Evolutionary conservation across 1,139 yeast species (phyloP), one percentile per base, ranked within the genome.

Genomic region (Blastobotrys ciferrii): DNA sequence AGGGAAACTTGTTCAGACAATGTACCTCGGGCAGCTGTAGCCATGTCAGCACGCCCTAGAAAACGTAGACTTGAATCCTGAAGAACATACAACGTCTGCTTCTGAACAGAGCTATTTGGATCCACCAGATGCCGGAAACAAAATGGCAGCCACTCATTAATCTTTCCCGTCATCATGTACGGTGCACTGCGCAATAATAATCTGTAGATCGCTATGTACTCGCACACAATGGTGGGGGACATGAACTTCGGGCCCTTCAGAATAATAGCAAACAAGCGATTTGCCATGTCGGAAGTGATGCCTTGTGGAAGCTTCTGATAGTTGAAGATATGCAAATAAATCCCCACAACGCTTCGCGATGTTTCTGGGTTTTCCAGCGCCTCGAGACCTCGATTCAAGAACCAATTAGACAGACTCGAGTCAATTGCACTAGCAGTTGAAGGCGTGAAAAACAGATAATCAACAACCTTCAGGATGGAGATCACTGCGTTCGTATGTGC

Each of bases 251-350:
- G 55, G 25, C 61, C 51, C 13, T 52, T 54, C 13, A 49, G 42
- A 15, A 58, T 49, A 7, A 57, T 52, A 1, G 42, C 20, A 11
- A 59, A 50, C 28, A 60, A 49, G 23, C 59, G 41, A 13, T 43
- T 12, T 5, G 56, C 58, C 45, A 58, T 53, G 17, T 58, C 61
- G n/a, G 50, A 46, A 5, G 55, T 40, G 31, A 60, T 32, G 2
- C 59, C 46, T 35, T 53, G 45, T 7, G 61, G 60, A 18, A 58
- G 46, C 28, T 55, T 48, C 42, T 59, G 64, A 38, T 55, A 56
- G 33, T 58, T 56, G 46, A 61, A 55, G 17, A 61, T 53, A 50
- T 61, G 64, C 35, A 61, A 49, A 32, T 59, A 59, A 9, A 58
- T 59, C 9, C 60, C 61, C 11, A 58, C 49, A 13, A 61, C 54